Base-by-base conservation (phyloP, 1,284 basidiomycete species). In the Caloboletus inedulis region DNA sequence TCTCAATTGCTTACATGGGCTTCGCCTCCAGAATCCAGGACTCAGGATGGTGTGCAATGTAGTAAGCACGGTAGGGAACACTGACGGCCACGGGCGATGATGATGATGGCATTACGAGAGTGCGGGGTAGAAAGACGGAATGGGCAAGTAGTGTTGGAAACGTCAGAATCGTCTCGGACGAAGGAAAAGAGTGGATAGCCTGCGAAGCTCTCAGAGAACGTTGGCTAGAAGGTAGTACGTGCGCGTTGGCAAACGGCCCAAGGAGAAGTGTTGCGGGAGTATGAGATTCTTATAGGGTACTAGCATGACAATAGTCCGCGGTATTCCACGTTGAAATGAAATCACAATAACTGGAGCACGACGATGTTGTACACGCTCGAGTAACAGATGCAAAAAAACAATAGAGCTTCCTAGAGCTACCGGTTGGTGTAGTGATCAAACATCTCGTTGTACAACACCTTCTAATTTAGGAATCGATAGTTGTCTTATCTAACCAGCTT, bases 141-240 rank as follows among this genome's bases (percentile, higher is more conserved):
- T 31, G 19, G 39, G 14, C 6, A 30, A 39, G 36, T 16, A 4
- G 34, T 25, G 40, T 48, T 46, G 30, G 9, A 34, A 34, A 18
- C 0, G 52, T 29, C n/a, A 29, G 34, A 14, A 52, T 57, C 62
- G 66, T 69, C 65, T 34, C 66, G 54, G 65, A 61, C 63, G 67
- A 62, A 27, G 29, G 13, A 47, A 69, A 65, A 39, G 66, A 62
- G 37, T 46, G 68, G 52, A 62, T 56, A 43, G 58, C 46, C 56
- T 12, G 41, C 49, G 41, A 46, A 52, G 33, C 61, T 68, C 52
- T 34, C 58, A 51, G 66, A 67, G 66, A 27, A 57, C 51, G 58
- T 33, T 50, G 50, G 43, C 46, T 48, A 25, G 48, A 43, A 47
- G 43, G 18, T 33, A 13, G 48, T 34, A 13, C 3, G 29, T 52